Conservation (phyloP, 2,329 filamentous ascomycete genomes). For the Cercospora sp. region DNA sequence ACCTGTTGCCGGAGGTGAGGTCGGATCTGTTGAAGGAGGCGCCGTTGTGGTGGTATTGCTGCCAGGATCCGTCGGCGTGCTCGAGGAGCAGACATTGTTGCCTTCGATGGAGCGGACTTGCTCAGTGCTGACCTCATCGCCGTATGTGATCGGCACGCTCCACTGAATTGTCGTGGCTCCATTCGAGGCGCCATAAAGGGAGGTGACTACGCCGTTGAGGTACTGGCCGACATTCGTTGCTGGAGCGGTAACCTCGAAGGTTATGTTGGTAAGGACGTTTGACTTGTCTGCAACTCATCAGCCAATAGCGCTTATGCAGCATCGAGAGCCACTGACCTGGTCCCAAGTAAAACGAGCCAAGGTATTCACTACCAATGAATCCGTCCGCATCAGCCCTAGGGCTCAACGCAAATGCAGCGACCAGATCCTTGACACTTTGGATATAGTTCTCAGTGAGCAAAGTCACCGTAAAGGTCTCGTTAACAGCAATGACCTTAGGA, state of each 20-base stretch:
- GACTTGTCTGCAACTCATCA: constrained; percentile 14
- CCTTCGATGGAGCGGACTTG: constrained; percentile 8
- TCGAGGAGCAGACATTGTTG: constrained; percentile 14
- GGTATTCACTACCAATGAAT: constrained; percentile 19
- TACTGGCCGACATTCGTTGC: constrained; percentile 10
- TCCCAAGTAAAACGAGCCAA: constrained; percentile 24
- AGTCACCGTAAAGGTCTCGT: constrained; percentile 18
- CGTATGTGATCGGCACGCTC: constrained; percentile 15
- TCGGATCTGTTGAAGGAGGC: neutral
- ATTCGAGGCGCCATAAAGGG: constrained; percentile 22
- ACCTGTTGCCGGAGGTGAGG: neutral
- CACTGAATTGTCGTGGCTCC: constrained; percentile 18
- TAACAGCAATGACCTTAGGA: constrained; percentile 16
- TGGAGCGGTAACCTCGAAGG: constrained; percentile 21
- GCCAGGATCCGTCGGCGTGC: neutral
- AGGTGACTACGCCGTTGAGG: constrained; percentile 20
- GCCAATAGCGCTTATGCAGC: too few relatives aligned
- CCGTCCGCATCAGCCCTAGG: constrained; percentile 1
- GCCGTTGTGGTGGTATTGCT: constrained; percentile 7
- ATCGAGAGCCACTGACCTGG: too few relatives aligned
- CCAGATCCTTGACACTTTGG: constrained; percentile 23
- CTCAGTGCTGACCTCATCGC: constrained; percentile 14
- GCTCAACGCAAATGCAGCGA: constrained; percentile 18
- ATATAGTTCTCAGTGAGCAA: constrained; percentile 25
- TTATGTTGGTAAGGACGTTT: constrained; percentile 22